Conservation (phyloP, 2,329 filamentous ascomycete genomes). For the Fusarium circinatum region DNA sequence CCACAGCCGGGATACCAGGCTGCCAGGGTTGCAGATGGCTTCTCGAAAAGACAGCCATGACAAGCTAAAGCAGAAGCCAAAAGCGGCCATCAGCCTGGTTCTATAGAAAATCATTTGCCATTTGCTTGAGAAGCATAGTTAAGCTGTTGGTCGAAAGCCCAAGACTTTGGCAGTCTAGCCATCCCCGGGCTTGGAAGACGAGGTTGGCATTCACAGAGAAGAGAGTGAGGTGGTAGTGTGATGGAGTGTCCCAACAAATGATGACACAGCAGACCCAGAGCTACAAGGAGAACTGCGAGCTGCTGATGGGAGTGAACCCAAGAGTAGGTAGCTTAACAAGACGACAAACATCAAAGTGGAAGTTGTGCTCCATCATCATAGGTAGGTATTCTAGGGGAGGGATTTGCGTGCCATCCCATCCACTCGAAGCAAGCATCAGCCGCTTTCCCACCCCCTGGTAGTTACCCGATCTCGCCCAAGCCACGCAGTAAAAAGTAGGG, state of each 20-base stretch:
- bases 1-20: conserved; percentile 32
- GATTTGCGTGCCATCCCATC: conserved; percentile 41
- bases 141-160: not conserved
- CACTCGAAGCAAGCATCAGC: conserved; percentile 28
- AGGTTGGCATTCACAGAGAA: not conserved
- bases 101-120: conserved; percentile 6
- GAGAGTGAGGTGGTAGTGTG: not conserved
- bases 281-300: conserved; percentile 10
- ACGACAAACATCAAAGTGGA: conserved; percentile 11
- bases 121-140: not conserved
- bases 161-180: conserved; percentile 31
- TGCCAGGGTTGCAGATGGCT: conserved; percentile 31
- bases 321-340: not conserved
- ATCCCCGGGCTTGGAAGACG: conserved; percentile 22
- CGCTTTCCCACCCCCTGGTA: conserved; percentile 36
- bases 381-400: conserved; percentile 18
- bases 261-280: conserved; percentile 13
- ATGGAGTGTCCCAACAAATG: conserved; percentile 19
- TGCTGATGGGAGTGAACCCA: not conserved
- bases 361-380: not conserved
- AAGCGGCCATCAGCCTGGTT: conserved; percentile 30
- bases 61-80: conserved; percentile 21
- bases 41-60: conserved; percentile 27
- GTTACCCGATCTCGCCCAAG: conserved; percentile 42
- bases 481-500: conserved; percentile 40